Evolutionary conservation across 768 basidiomycete genomes (phyloP).

Genomic region (Tylopilus plumbeoviolaceoides): DNA sequence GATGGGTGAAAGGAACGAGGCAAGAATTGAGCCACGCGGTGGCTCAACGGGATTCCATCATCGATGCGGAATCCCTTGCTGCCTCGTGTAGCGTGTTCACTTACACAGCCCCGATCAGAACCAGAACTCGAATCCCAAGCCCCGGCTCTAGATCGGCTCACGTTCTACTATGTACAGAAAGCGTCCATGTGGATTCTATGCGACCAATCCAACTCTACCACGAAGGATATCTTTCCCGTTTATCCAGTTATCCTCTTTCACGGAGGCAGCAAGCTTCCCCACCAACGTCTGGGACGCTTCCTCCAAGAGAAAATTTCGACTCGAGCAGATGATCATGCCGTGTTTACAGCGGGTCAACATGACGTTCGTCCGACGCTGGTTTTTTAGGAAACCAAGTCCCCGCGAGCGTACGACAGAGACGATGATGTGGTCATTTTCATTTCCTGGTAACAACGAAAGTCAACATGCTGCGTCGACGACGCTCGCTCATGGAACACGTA

Average conservation of each 20-base stretch:
- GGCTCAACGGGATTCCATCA: neutral
- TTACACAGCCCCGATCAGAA: neutral
- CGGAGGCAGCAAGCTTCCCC: slow-evolving; percentile 19
- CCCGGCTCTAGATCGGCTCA: no score
- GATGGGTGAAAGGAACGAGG: neutral
- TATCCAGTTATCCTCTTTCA: slow-evolving; percentile 15
- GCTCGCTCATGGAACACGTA: slow-evolving; percentile 22
- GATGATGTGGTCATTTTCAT: slow-evolving; percentile 74
- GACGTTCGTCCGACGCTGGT: slow-evolving; percentile 70
- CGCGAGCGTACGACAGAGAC: slow-evolving; percentile 63
- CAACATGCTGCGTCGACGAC: slow-evolving; percentile 4
- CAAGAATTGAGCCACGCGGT: neutral
- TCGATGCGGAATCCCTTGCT: neutral
- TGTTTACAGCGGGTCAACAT: slow-evolving; percentile 76
- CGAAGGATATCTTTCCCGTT: slow-evolving; percentile 7
- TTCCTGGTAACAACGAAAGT: slow-evolving; percentile 45
- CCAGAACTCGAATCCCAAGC: neutral
- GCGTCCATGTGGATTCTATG: neutral
- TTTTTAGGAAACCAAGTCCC: slow-evolving; percentile 60
- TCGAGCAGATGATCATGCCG: slow-evolving; percentile 72
- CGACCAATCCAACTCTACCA: neutral
- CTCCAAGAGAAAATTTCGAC: slow-evolving; percentile 26
- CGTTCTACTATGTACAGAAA: no score
- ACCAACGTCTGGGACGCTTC: slow-evolving; percentile 20
- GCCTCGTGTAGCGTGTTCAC: no score